Conservation (phyloP, 139 green algal genomes). For the Eudorina sp. region DNA sequence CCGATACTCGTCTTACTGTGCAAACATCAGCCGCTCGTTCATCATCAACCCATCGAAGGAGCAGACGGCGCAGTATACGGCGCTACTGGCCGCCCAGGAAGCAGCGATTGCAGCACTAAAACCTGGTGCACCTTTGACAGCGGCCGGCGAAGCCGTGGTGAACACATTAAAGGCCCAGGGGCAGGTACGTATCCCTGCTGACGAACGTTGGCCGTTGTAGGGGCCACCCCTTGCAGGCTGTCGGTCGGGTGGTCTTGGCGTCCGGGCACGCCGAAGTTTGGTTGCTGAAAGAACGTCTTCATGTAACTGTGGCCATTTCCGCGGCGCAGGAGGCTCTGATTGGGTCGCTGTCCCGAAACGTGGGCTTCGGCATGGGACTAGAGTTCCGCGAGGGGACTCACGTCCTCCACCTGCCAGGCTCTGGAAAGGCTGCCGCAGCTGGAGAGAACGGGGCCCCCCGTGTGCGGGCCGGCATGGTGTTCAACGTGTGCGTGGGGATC, state of each 20-base stretch:
- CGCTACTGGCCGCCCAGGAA: conserved; percentile 78
- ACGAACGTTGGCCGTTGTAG: too few species aligned
- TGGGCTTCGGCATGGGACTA: conserved; percentile 94
- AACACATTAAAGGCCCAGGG: conserved; percentile 50
- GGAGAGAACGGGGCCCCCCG: conserved; percentile 19
- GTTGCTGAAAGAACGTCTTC: too few species aligned
- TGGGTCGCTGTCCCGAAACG: conserved; percentile 83
- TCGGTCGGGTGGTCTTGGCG: too few species aligned
- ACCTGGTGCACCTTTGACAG: conserved; percentile 75
- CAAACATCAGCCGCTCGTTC: conserved; percentile 92
- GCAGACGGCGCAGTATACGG: conserved; percentile 84
- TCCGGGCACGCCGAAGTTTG: too few species aligned
- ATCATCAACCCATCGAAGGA: conserved; percentile 90
- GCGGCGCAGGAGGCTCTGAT: conserved; percentile 78
- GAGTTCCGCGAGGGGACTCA: conserved; percentile 79
- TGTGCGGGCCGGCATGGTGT: conserved; percentile 73
- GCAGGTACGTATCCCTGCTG: too few species aligned
- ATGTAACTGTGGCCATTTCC: too few species aligned
- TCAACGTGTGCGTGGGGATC: conserved; percentile 76
- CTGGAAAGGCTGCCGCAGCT: conserved; percentile 23
- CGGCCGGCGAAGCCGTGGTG: conserved; percentile 82
- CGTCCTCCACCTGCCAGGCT: conserved; percentile 42
- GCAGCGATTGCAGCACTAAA: conserved; percentile 85
- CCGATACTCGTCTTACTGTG: conserved; percentile 94
- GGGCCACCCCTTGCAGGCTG: too few species aligned